Conservation (phyloP, 768 basidiomycete genomes). For the Lactarius indigo region DNA sequence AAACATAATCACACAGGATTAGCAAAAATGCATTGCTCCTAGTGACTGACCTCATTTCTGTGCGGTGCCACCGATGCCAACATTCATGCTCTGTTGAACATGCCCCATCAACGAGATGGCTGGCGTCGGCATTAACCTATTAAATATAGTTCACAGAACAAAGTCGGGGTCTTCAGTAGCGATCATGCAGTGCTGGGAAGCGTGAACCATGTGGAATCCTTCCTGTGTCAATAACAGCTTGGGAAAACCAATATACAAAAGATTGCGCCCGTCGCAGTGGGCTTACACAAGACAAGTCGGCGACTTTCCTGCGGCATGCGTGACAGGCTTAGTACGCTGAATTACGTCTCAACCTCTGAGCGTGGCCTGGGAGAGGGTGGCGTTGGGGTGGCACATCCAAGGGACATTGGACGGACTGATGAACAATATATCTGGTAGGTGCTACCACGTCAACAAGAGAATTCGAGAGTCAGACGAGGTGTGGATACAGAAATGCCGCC, state of each 20-base stretch:
- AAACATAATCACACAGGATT: neutral
- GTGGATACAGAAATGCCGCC: conserved; percentile 34
- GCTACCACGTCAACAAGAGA: conserved; percentile 15
- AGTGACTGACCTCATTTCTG: neutral
- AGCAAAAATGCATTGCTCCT: neutral
- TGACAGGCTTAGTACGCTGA: conserved; percentile 46
- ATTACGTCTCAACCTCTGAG: conserved; percentile 60
- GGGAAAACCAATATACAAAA: conserved; percentile 42
- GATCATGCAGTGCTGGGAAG: neutral
- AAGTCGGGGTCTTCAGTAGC: neutral
- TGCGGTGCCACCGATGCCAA: neutral
- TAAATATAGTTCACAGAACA: no score
- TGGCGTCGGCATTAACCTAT: neutral
- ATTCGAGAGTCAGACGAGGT: conserved; percentile 4
- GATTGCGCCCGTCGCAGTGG: conserved; percentile 38
- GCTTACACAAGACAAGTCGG: neutral
- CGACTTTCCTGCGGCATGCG: conserved; percentile 42
- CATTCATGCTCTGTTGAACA: neutral
- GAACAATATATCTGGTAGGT: conserved; percentile 48
- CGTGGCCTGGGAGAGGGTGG: conserved; percentile 62
- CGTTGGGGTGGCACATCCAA: conserved; percentile 59
- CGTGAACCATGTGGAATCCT: conserved; percentile 24
- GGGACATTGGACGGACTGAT: conserved; percentile 63
- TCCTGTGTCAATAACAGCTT: conserved; percentile 40
- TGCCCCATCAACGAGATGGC: neutral